A percentile compares a stretch with the other conserved stretches of the same genome.
Conservation (phyloP, 768 basidiomycete species). For the Hericium rajendrae region DNA sequence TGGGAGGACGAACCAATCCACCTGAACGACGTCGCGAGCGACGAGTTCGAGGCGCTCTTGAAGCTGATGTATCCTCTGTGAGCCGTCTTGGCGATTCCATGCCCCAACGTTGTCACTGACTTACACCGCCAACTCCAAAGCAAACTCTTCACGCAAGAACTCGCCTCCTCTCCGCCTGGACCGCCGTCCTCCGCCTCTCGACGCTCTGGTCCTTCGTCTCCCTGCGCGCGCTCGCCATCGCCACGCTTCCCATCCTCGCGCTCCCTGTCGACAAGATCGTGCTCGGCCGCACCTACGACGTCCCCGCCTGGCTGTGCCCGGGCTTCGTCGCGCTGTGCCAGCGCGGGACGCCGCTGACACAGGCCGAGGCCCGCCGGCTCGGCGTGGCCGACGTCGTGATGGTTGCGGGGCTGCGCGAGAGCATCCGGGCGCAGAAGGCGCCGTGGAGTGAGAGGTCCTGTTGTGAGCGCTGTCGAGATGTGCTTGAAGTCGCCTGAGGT, state of each 20-base stretch:
- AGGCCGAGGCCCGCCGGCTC: neutral
- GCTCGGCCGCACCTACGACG: conserved; percentile 10
- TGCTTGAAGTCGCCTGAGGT: no score
- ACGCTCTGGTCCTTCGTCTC: conserved; percentile 20
- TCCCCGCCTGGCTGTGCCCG: conserved; percentile 8
- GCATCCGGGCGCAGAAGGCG: neutral
- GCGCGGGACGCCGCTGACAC: conserved; percentile 5
- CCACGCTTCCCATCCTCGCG: neutral
- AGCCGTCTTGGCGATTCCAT: neutral
- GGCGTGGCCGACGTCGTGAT: neutral
- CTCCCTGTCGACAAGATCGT: conserved; percentile 3
- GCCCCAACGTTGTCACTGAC: neutral
- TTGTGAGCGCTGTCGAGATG: no score
- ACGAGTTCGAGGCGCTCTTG: neutral
- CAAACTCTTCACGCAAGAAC: no score
- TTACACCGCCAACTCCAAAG: no score
- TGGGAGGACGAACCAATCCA: neutral
- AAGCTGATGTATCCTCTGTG: neutral
- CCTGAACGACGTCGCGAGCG: neutral
- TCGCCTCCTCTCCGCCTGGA: conserved; percentile 14
- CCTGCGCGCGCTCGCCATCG: conserved; percentile 11
- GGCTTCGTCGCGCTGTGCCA: conserved; percentile 7
- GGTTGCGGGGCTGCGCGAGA: neutral
- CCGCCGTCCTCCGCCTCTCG: conserved; percentile 16
- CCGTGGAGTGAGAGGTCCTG: no score